These are phyloP conservation scores for Diaporthe ampelina DNA, from an alignment of 2,329 filamentous ascomycete species.

Conservation along the genomic window DNA sequence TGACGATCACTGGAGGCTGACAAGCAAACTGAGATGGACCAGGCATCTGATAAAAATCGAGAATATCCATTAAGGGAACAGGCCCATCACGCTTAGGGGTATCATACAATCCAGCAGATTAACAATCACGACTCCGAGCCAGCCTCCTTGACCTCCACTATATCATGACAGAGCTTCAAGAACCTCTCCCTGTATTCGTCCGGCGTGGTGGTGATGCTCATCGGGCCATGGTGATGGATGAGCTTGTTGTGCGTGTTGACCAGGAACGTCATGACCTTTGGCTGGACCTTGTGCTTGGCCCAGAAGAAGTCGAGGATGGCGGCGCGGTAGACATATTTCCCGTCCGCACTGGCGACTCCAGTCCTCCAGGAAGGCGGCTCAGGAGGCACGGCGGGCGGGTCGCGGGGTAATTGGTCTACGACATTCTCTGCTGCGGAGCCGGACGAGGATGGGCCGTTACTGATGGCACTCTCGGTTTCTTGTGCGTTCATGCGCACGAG, in stretches of 20 bases:
- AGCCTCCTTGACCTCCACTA: conserved; percentile 52
- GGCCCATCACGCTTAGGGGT: conserved; percentile 1
- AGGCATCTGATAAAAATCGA: not conserved
- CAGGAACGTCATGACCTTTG: conserved; percentile 75
- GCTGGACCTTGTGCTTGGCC: conserved; percentile 78
- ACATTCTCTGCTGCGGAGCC: conserved; percentile 40
- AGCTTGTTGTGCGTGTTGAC: conserved; percentile 73
- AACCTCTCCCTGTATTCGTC: conserved; percentile 74
- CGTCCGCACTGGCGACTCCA: conserved; percentile 72
- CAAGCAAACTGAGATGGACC: not conserved
- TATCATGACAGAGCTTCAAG: conserved; percentile 62
- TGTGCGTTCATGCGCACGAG: conserved; percentile 64
- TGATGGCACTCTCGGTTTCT: conserved; percentile 23
- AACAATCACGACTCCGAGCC: not conserved
- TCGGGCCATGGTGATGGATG: conserved; percentile 74
- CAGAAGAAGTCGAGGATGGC: conserved; percentile 83
- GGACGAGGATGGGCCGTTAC: conserved; percentile 44
- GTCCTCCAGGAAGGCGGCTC: conserved; percentile 68
- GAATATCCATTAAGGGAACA: not conserved
- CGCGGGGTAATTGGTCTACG: conserved; percentile 46
- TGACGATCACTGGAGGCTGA: not conserved
- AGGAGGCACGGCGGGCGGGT: conserved; percentile 53
- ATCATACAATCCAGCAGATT: conserved; percentile 10
- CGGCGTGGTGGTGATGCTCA: conserved; percentile 81
- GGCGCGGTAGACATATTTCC: conserved; percentile 76